phyloP scores from a whole-genome alignment of 257 asterid species.

The Echium plantagineum region DNA sequence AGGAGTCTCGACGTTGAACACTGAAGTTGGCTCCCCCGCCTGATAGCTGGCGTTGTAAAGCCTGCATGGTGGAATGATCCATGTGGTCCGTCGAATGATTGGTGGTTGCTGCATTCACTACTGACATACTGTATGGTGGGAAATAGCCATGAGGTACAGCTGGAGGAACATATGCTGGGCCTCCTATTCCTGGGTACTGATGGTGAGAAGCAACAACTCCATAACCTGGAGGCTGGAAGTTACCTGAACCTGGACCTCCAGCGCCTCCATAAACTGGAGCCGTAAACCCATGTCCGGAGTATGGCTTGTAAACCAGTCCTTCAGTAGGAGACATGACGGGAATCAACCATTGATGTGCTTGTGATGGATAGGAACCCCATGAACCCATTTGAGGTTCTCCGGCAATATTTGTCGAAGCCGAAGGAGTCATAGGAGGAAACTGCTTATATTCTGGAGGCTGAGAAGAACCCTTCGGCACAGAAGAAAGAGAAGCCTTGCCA shows the following conservation, averaged over 20 bases:
- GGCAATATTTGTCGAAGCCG: conserved; percentile 17
- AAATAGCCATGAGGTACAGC: conserved; percentile 36
- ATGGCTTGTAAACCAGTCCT: conserved; percentile 83
- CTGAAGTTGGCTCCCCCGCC: conserved; percentile 16
- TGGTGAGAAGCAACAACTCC: conserved; percentile 31
- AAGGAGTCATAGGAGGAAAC: conserved; percentile 17
- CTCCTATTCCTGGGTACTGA: conserved; percentile 25
- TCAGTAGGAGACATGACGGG: conserved; percentile 90
- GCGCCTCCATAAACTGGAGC: conserved; percentile 24
- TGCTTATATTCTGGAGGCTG: conserved; percentile 22
- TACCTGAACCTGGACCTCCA: conserved; percentile 35
- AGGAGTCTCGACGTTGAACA: conserved; percentile 13
- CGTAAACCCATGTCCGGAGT: conserved; percentile 38
- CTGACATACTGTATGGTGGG: conserved; percentile 39
- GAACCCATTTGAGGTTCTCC: conserved; percentile 22
- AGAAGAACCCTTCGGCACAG: conserved; percentile 18
- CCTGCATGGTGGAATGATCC: conserved; percentile 14
- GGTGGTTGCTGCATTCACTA: conserved; percentile 28
- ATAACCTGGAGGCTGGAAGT: conserved; percentile 30
- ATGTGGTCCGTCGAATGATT: conserved; percentile 30
- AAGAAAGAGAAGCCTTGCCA: conserved; percentile 28
- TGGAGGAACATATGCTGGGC: conserved; percentile 24
- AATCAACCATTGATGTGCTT: conserved; percentile 80
- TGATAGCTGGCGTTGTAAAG: conserved; percentile 16
- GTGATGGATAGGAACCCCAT: conserved; percentile 38